Conservation (phyloP, 129 eudicot genomes). For the Chrysanthemum makinoi region DNA sequence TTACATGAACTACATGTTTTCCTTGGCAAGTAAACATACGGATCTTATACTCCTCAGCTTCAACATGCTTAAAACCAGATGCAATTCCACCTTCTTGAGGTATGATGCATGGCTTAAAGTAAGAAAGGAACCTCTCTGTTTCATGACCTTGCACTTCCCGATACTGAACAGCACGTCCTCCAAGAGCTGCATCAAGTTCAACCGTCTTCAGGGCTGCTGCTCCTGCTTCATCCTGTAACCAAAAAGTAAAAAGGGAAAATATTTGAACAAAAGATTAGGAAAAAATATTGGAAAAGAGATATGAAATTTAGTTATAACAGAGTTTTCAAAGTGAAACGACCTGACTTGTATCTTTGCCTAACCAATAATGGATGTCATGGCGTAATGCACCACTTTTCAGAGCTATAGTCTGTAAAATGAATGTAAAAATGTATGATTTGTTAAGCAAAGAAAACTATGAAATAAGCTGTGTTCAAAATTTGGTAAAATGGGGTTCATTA, state of each 20-base stretch:
- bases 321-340: slow-evolving; percentile 34
- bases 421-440: slow-evolving; percentile 19
- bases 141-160: slow-evolving; percentile 99
- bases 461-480: neutral
- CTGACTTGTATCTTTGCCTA: slow-evolving; percentile 96
- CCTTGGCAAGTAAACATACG: slow-evolving; percentile 83
- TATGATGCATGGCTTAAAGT: slow-evolving; percentile 95
- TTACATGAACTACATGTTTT: slow-evolving; percentile 87
- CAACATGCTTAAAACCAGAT: slow-evolving; percentile 84
- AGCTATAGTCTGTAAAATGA: slow-evolving; percentile 75
- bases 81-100: slow-evolving; percentile 92
- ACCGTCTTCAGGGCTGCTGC: slow-evolving; percentile 66
- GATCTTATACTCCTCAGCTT: slow-evolving; percentile 62
- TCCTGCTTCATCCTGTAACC: slow-evolving; percentile 64
- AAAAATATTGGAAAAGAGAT: slow-evolving; percentile 4
- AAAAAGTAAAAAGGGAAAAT: neutral
- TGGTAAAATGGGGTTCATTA: neutral
- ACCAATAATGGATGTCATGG: slow-evolving; percentile 95
- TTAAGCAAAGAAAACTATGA: neutral
- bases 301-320: slow-evolving; percentile 8
- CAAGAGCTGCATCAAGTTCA: slow-evolving; percentile 95
- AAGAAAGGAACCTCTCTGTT: slow-evolving; percentile 90
- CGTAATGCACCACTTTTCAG: slow-evolving; percentile 79
- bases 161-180: slow-evolving; percentile 97
- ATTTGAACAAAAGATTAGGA: neutral